phyloP scores from a whole-genome alignment of 768 basidiomycete species.

The Xerocomus potaroensis region DNA sequence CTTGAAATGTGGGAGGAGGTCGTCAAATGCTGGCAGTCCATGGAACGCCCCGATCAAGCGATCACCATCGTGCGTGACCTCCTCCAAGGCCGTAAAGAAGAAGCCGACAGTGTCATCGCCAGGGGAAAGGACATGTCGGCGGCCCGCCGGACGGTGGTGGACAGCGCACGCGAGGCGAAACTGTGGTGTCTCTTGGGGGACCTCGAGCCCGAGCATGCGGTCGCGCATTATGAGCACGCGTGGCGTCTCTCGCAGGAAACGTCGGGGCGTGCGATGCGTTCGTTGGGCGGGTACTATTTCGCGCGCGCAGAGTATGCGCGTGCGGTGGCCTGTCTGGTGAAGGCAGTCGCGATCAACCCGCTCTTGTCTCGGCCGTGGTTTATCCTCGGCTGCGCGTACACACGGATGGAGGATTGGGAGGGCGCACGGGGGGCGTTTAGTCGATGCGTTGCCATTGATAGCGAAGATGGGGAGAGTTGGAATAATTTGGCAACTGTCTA shows the following conservation, averaged over 20 bases:
- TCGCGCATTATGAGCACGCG: constrained; percentile 73
- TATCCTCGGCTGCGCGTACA: constrained; percentile 86
- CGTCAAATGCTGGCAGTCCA: constrained; percentile 77
- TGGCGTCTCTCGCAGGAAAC: constrained; percentile 79
- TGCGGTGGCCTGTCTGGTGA: constrained; percentile 62
- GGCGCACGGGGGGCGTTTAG: constrained; percentile 79
- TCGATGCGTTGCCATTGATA: constrained; percentile 86
- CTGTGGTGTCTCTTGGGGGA: constrained; percentile 95
- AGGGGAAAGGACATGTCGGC: constrained; percentile 51
- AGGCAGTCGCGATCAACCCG: constrained; percentile 86
- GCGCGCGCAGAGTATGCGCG: constrained; percentile 56
- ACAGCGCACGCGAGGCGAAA: constrained; percentile 78
- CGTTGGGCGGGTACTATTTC: constrained; percentile 83
- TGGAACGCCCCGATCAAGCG: constrained; percentile 78
- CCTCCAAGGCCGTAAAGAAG: constrained; percentile 78
- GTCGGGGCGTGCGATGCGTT: constrained; percentile 88
- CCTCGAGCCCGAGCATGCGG: constrained; percentile 68
- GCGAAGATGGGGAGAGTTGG: constrained; percentile 98
- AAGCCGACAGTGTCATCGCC: constrained; percentile 67
- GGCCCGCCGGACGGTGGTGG: constrained; percentile 43
- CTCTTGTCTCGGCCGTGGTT: constrained; percentile 90
- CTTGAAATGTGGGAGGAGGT: constrained; percentile 99
- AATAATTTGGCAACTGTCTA: constrained; percentile 95
- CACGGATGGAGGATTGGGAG: constrained; percentile 80
- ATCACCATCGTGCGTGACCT: constrained; percentile 80